These are phyloP conservation scores for Clavaria fumosa DNA, from an alignment of 768 basidiomycete genomes.

Conservation along the genomic window DNA sequence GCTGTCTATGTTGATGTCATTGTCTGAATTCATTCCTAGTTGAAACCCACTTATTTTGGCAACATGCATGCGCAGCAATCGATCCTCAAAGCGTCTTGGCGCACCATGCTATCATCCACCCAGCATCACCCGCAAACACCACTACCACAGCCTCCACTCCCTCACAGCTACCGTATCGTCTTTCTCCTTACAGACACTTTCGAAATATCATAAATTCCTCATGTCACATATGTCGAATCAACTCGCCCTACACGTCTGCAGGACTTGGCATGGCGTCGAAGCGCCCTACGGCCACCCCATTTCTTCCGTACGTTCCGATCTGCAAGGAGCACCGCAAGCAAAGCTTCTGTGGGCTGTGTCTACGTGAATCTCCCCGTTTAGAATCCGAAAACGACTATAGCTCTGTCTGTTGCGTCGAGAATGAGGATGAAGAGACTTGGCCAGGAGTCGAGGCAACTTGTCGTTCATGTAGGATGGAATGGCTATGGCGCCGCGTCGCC, in stretches of 20 bases:
- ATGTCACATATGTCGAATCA: constrained; percentile 59
- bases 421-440: constrained; percentile 60
- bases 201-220: constrained; percentile 37
- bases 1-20: constrained; percentile 1
- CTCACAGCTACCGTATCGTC: constrained; percentile 20
- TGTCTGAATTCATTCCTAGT: constrained; percentile 25
- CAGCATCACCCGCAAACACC: constrained; percentile 17
- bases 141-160: constrained; percentile 22
- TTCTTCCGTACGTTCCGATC: constrained; percentile 31
- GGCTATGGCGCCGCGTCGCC: constrained; percentile 46
- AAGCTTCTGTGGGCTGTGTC: constrained; percentile 52
- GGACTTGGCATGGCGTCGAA: constrained; percentile 37
- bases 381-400: constrained; percentile 15
- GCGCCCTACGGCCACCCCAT: constrained; percentile 25
- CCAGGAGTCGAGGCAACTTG: constrained; percentile 53
- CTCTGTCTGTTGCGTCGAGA: constrained; percentile 39
- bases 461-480: constrained; percentile 47
- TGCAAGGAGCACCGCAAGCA: constrained; percentile 49
- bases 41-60: constrained; percentile 58
- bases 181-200: constrained; percentile 45
- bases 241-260: constrained; percentile 31
- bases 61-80: constrained; percentile 41
- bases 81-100: constrained; percentile 46
- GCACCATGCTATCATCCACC: constrained; percentile 31
- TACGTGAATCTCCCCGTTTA: constrained; percentile 40